These are phyloP conservation scores for Cucumis sativus DNA, from an alignment of 306 rosid genomes.

Conservation along the genomic window Cucumber_9930_V3 NC_026658.2:15704501-15705000, in stretches of 20 bases:
- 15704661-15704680: no score
- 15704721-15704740: no score
- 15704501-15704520: no score
- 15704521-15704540: no score
- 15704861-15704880: neutral
- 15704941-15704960: neutral
- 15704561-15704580: no score
- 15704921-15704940: neutral
- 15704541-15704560: no score
- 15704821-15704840: neutral
- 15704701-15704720: no score
- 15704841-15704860: neutral
- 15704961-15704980: neutral
- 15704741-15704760: neutral
- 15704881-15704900: neutral
- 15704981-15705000: neutral
- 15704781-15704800: neutral
- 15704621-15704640: no score
- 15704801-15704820: neutral
- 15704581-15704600: no score
- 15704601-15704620: no score
- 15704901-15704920: neutral
- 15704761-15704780: neutral
- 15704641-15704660: no score
- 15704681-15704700: no score